Percentiles rank a stretch among this genome's conserved stretches.
These are phyloP conservation scores for Wickerhamomyces ciferrii DNA, from an alignment of 805 yeast genomes.

Conservation along the genomic window DNA sequence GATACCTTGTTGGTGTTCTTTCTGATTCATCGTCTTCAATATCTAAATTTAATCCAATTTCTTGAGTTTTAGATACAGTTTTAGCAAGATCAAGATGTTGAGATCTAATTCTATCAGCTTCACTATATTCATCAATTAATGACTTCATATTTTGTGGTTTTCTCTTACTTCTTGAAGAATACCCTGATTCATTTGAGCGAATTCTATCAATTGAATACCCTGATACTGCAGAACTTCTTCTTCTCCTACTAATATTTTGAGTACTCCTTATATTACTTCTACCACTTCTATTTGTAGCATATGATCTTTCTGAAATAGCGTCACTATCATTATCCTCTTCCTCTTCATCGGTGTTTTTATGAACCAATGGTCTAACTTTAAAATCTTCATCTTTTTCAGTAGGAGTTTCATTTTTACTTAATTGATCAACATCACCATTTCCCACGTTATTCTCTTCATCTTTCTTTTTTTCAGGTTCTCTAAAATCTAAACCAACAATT, in stretches of 20 bases:
- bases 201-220: neutral
- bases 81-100: conserved; percentile 11
- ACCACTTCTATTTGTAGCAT: neutral
- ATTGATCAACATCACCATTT: conserved; percentile 6
- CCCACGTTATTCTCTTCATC: conserved; percentile 5
- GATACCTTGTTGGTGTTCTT: conserved; percentile 4
- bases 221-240: neutral
- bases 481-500: conserved; percentile 67
- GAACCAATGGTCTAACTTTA: neutral
- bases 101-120: conserved; percentile 14
- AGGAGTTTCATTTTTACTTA: neutral
- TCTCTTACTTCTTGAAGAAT: conserved; percentile 14
- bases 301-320: neutral
- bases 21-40: conserved; percentile 1
- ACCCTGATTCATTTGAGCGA: conserved; percentile 10
- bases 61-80: conserved; percentile 14
- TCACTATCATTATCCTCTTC: conserved; percentile 1
- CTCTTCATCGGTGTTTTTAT: neutral
- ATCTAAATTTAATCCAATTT: conserved; percentile 13
- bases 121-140: conserved; percentile 19
- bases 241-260: neutral
- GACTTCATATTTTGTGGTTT: conserved; percentile 12
- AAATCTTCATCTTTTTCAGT: neutral
- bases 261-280: neutral
- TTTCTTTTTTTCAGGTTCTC: conserved; percentile 8